These are phyloP conservation scores for Pterula multifida DNA, from an alignment of 1,284 basidiomycete genomes.

Conservation along the genomic window DNA sequence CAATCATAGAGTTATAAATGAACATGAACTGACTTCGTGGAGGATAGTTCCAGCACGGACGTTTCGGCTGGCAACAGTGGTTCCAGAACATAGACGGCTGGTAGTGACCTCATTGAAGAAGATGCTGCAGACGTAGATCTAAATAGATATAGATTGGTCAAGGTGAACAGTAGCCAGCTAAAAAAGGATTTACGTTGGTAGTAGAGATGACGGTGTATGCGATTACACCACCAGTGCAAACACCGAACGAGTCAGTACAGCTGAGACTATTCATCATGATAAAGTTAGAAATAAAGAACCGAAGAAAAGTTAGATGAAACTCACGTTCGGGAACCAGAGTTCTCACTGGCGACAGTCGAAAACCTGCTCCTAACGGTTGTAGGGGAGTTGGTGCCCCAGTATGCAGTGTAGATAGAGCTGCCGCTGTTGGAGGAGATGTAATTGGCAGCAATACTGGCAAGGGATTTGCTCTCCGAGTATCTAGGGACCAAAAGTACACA, in stretches of 20 bases:
- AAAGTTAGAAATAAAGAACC: neutral
- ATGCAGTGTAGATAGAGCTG: constrained; percentile 11
- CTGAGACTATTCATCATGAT: constrained; percentile 7
- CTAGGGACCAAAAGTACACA: constrained; percentile 2
- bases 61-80: constrained; percentile 24
- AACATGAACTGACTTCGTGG: constrained; percentile 20
- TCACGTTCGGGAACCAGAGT: constrained; percentile 11
- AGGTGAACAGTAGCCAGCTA: neutral
- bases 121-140: constrained; percentile 28
- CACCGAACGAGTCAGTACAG: constrained; percentile 12
- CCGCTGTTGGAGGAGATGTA: constrained; percentile 12
- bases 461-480: constrained; percentile 11
- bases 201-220: constrained; percentile 12
- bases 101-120: constrained; percentile 27
- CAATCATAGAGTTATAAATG: neutral
- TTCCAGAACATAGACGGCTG: constrained; percentile 22
- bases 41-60: constrained; percentile 27
- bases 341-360: constrained; percentile 11
- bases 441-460: constrained; percentile 8
- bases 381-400: constrained; percentile 10
- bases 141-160: neutral
- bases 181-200: constrained; percentile 10
- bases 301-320: neutral
- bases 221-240: constrained; percentile 11
- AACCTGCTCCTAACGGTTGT: constrained; percentile 9